Evolutionary conservation across 2,329 filamentous ascomycete genomes (phyloP), one percentile per base, ranked within the genome.

Genomic region (Sarocladium oryzae): DNA sequence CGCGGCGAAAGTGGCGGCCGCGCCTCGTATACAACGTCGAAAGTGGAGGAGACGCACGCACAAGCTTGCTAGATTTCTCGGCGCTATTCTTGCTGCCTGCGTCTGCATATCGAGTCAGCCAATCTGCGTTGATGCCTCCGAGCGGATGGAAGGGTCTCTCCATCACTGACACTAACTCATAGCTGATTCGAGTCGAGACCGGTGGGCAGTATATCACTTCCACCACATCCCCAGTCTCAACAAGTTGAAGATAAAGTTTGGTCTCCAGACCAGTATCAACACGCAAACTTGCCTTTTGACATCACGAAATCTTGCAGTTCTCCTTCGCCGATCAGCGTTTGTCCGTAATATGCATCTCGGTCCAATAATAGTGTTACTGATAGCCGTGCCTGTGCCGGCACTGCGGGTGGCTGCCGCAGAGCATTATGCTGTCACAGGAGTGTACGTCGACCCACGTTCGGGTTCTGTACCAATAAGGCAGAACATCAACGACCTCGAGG

Each of bases 401-500:
- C n/a, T 11, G 21, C 43, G 8, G 16, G 24, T 20, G 8, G n/a
- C 56, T 48, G 63, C 57, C 40, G 56, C 64, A 46, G 35, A 53
- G 18, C 59, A 56, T 30, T 58, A 61, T 49, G 60, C 65, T 16
- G 56, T 77, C 7, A 66, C 67, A 20, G 74, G 75, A 46, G 64
- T 66, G 38, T 56, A 59, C 16, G 63, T 74, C 51, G 61, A 69
- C 54, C 40, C 53, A 13, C 48, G 49, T 18, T 71, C 69, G 13
- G 69, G 69, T 2, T 64, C 69, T 46, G 65, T 69, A 23, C 77
- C 77, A 6, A 52, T 63, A 37, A 70, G 77, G 50, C 63, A 64
- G 53, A 73, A 75, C 54, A 74, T 81, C 55, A 74, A 76, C 56
- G 65, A 69, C 4, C 58, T 81, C 8, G 66, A 71, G 43, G 54